phyloP scores from a whole-genome alignment of 2,329 filamentous ascomycete genomes.

The Cytospora piceae region DNA sequence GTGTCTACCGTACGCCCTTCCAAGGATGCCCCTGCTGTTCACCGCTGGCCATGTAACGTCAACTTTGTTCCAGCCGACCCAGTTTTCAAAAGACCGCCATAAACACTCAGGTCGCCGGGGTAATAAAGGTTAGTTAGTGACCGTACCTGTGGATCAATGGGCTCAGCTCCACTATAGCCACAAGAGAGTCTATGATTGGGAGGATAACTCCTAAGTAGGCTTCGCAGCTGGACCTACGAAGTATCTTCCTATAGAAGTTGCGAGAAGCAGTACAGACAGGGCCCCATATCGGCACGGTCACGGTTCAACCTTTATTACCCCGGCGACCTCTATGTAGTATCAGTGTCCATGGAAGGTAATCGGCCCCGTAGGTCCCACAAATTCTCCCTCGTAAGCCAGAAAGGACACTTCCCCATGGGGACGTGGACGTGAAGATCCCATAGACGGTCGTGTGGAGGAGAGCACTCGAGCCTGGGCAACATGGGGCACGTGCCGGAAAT shows the following conservation, averaged over 20 bases:
- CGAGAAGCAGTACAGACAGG: no score
- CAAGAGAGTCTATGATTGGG: no score
- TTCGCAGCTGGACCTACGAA: no score
- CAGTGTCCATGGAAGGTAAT: conserved; percentile 7
- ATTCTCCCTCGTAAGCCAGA: conserved; percentile 5
- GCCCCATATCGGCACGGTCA: no score
- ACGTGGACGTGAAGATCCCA: conserved; percentile 14
- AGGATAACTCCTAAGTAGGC: no score
- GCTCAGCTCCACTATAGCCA: no score
- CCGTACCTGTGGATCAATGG: no score
- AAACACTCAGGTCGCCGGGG: no score
- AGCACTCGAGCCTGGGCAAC: background rate
- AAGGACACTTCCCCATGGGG: conserved; percentile 19
- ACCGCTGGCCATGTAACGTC: background rate
- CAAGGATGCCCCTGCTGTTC: conserved; percentile 7
- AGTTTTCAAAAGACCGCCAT: background rate
- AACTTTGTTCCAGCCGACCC: conserved; percentile 9
- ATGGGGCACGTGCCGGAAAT: background rate
- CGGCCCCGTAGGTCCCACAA: conserved; percentile 1
- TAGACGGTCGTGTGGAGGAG: conserved; percentile 5
- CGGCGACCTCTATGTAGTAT: no score
- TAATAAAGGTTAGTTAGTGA: no score
- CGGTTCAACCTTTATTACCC: no score
- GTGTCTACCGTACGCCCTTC: conserved; percentile 1
- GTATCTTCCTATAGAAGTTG: no score